Evolutionary conservation across 2,329 filamentous ascomycete genomes (phyloP), one percentile per base, ranked within the genome.

Genomic region (Cercospora sojina): DNA sequence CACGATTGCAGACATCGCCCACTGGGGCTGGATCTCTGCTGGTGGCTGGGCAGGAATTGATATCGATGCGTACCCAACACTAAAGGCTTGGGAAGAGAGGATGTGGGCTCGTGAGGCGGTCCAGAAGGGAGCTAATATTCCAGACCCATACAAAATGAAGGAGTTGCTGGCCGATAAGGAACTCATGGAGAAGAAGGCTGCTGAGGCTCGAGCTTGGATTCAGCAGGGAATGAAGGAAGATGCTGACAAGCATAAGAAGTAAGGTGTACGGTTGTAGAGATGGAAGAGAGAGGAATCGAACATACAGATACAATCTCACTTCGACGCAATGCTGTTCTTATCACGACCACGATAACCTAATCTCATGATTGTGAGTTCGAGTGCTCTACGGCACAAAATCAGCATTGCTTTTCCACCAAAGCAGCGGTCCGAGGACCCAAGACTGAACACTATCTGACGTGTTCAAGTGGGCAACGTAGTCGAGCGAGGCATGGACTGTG

Each of bases 61-160:
- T 59, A 87, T 94, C 63, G 82, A 88, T 1, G 88, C 93, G 67
- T 96, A 94, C 79, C 91, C 92, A 2, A 77, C 86, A 58, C 77
- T 97, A 68, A 87, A 92, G 74, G 87, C 87, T 41, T 97, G 93
- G 93, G 84, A 94, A 68, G 86, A 91, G 72, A 84, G 83, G 67
- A 85, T 96, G 80, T 82, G 88, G 16, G 83, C 86, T 70, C 85
- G 92, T 1, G 88, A 90, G 0, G 92, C 84, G 1, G 85, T 93
- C 18, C 87, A 94, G 80, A 91, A 89, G 78, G 68, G 68, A 8
- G 74, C 74, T 13, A 84, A 94, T 79, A 87, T 94, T 12, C 91
- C 91, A 3, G 82, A 84, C 10, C 84, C 80, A 31, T 86, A 93
- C 73, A 83, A 75, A 8, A 83, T 87, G 73, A 88, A 83, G 72